Conservation (phyloP, 495 filamentous ascomycete genomes). For the Acidomyces sp. region DNA sequence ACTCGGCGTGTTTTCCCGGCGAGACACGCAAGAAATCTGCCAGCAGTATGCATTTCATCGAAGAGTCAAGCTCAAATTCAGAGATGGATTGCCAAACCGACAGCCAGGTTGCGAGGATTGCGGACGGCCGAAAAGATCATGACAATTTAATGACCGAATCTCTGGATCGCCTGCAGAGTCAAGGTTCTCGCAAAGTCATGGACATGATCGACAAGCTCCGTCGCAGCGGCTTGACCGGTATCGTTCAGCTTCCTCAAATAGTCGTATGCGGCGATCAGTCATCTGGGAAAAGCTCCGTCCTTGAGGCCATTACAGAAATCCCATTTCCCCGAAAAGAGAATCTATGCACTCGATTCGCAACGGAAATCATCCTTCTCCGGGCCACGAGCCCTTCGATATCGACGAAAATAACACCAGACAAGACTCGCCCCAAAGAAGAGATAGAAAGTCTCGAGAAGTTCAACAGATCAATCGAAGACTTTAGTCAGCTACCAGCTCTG, state of each 20-base stretch:
- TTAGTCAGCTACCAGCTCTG: constrained; percentile 23
- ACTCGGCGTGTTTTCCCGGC: no score
- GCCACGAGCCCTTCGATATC: constrained; percentile 17
- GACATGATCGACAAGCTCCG: constrained; percentile 48
- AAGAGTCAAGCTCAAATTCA: no score
- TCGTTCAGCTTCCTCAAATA: constrained; percentile 53
- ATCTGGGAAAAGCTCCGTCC: constrained; percentile 59
- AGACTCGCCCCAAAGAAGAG: constrained; percentile 18
- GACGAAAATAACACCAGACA: constrained; percentile 26
- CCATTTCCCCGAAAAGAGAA: constrained; percentile 53
- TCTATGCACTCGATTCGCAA: constrained; percentile 56
- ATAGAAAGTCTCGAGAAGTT: constrained; percentile 25
- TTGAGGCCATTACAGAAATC: constrained; percentile 59
- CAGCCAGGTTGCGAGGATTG: no score
- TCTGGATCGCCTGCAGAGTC: constrained; percentile 1
- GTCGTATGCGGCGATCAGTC: constrained; percentile 65
- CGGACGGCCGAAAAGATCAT: no score
- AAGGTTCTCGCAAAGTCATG: constrained; percentile 26
- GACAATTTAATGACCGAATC: neutral
- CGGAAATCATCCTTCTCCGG: constrained; percentile 43
- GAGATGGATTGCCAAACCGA: no score
- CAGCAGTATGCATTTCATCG: no score
- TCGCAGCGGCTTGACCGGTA: constrained; percentile 38
- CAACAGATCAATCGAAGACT: constrained; percentile 20
- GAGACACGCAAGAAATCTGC: no score